A percentile compares a stretch with the other conserved stretches of the same genome.
phyloP scores from a whole-genome alignment of 768 basidiomycete species.

The Psilocybe subaeruginosa region DNA sequence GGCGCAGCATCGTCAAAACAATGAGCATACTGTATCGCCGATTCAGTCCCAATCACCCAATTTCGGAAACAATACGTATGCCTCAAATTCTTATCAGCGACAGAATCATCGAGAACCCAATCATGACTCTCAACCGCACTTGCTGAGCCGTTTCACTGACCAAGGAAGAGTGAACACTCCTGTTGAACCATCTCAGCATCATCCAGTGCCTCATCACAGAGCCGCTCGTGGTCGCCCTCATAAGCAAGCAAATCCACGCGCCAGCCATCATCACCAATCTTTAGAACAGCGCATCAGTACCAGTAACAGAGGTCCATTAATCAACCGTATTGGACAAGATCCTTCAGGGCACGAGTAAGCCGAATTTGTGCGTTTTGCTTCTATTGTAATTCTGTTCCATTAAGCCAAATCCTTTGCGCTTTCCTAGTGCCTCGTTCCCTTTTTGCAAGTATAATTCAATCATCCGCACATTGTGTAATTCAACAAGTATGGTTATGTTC shows the following conservation, averaged over 20 bases:
- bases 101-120: slow-evolving; percentile 1
- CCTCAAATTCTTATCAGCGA: not conserved
- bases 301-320: slow-evolving; percentile 12
- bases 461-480: not conserved
- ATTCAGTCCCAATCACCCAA: not conserved
- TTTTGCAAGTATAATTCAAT: not conserved
- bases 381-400: not conserved
- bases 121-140: slow-evolving; percentile 8
- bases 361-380: slow-evolving; percentile 3
- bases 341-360: not conserved
- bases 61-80: not conserved
- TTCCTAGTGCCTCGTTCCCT: not conserved
- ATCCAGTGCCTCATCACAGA: not conserved
- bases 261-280: slow-evolving; percentile 3
- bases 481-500: not conserved
- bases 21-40: not conserved
- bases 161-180: not conserved
- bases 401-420: not conserved
- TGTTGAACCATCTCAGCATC: not conserved
- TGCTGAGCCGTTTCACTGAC: slow-evolving; percentile 23
- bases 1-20: not conserved
- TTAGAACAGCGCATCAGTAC: slow-evolving; percentile 29
- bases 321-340: slow-evolving; percentile 19
- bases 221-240: not conserved
- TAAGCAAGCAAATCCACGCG: not conserved